Base-by-base conservation (phyloP, 345 rosid genomes). In the Sisymbrium irio region DNA sequence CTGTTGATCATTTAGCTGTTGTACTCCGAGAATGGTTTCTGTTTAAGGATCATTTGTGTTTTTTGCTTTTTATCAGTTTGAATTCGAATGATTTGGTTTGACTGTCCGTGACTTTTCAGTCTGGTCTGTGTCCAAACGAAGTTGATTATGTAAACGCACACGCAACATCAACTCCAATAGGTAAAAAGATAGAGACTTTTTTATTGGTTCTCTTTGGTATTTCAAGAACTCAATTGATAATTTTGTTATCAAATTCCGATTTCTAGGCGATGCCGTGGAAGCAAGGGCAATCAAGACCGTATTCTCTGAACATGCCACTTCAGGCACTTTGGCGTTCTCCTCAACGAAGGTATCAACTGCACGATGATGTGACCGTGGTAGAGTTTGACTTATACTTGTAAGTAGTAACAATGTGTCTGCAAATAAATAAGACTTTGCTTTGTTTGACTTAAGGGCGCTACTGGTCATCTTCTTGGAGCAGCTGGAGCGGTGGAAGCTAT, bases 391-490 rank as follows among this genome's bases (percentile, higher is more conserved):
- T 65, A 54, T 58, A 28, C 18, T 10, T 3, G 14, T 50, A 27
- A 13, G 22, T 62, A 61, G 33, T 61, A 62, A 32, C 57, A 33
- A 8, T 17, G 56, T 61, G 19, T 45, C 54, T 37, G 11, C 39
- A 42, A 37, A 30, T 64, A 54, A 6, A 3, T 19, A 57, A 32
- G 65, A 45, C 20, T 67, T 50, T 49, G n/a, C 22, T 33, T 76
- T 4, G 32, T 62, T 60, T 51, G 55, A 19, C 67, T 30, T 58
- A 84, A 92, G 97, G 98, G 96, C 15, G 98, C 97, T 9, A 39
- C 91, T 17, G 98, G 99, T 68, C 99, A 95, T 87, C 96, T 95
- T 39, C 99, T 95, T 71, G 99, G 99, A 79, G 99, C 98, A 62
- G 97, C 97, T 47, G 92, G 97, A 74, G 96, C 99, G 2, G 94